Base-by-base conservation (phyloP, 73 alveolate genomes). In the Blepharisma stoltei region DNA sequence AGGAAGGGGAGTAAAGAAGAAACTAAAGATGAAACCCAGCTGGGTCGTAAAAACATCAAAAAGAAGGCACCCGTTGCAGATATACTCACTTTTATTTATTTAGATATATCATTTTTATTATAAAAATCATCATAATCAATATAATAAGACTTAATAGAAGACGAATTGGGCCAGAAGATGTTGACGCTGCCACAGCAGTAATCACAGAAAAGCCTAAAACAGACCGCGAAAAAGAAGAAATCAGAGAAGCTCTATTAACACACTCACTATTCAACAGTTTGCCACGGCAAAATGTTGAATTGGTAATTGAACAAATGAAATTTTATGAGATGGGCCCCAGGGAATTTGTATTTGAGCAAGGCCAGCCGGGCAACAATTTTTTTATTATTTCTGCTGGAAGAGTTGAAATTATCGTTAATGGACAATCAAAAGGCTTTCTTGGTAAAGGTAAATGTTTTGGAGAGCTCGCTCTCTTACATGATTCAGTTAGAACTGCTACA, bases 391-490 rank as follows among this genome's bases (percentile, higher is more conserved):
- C 73, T 25, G n/a, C 46, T 1, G 73, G 73, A n/a, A 60, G 73
- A 25, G 38, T n/a, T 60, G 73, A 60, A 60, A 38, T 60, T 60
- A 60, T 60, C 0, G 73, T 60, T 60, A 60, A 60, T 60, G 73
- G 73, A 25, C 14, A 60, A 60, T 8, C 73, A 8, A 60, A 60
- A 5, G 23, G 23, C 18, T 14, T 60, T 9, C 11, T 78, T 23
- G 48, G 60, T 46, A 89, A 92, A 8, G 97, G 97, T 11, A 90
- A 78, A 53, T 90, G 95, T 50, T 94, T 94, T 88, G 99, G 99
- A 53, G 99, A 94, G 76, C 85, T 94, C 20, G 99, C 99, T 66
- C 88, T 94, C 41, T 85, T 94, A 54, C 93, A 94, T 77, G 91
- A 94, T 85, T 92, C 92, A 6, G 89, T 87, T 38, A 85, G 99